Percentiles rank a stretch among this genome's conserved stretches.
Evolutionary conservation across 768 basidiomycete species (phyloP).

Genomic region (Coprinellus micaceus): DNA sequence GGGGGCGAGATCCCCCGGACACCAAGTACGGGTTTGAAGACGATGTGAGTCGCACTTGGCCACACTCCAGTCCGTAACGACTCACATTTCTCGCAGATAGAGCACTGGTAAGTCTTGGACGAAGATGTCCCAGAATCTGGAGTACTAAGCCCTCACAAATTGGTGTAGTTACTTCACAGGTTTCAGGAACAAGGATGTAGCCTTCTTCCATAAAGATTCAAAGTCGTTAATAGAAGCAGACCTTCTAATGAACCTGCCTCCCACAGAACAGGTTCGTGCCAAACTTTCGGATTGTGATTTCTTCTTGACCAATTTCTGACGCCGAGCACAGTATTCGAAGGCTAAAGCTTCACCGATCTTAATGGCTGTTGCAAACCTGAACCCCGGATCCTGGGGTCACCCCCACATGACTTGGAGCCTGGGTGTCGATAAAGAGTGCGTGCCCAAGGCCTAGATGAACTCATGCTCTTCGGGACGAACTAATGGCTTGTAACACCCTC

Average conservation of each 20-base stretch:
- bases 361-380: constrained; percentile 26
- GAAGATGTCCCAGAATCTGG: neutral
- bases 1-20: constrained; percentile 58
- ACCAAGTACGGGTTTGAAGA: constrained; percentile 78
- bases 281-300: neutral
- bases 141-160: neutral
- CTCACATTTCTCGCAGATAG: constrained; percentile 30
- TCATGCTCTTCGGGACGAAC: neutral
- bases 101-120: constrained; percentile 40
- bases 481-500: neutral
- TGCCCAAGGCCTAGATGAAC: constrained; percentile 2
- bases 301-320: neutral
- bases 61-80: neutral
- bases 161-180: constrained; percentile 61
- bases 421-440: constrained; percentile 38
- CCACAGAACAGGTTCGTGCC: constrained; percentile 60
- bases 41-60: constrained; percentile 35
- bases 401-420: constrained; percentile 30
- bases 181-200: constrained; percentile 74
- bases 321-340: constrained; percentile 36
- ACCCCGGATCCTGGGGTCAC: constrained; percentile 35
- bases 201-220: constrained; percentile 70
- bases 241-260: constrained; percentile 77
- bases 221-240: constrained; percentile 80
- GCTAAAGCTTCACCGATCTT: constrained; percentile 22